Base-by-base conservation (phyloP, 345 rosid species). In the Hypericum androsaemum region DNA sequence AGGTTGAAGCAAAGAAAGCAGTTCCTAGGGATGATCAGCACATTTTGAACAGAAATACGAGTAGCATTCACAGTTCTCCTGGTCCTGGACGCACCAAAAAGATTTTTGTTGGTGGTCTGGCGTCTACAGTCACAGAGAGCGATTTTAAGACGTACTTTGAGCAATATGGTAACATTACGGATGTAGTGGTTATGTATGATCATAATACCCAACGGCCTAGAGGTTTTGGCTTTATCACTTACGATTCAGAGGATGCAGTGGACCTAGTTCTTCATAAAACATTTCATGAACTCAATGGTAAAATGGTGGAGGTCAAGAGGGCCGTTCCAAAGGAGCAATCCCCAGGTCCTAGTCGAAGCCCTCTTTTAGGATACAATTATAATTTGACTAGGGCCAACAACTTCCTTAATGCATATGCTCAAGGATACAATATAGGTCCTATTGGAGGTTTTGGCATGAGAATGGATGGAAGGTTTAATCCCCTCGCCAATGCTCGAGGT, bases 1-100 rank as follows among this genome's bases (percentile, higher is more conserved):
- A 87, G 97, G 97, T 89, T 22, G 97, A 89, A 70, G 97, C 97
- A 41, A 89, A 89, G 80, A 89, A 84, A 73, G 96, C 96, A 42
- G 94, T 88, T 37, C 94, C 89, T 35, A 61, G 96, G 52, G 96
- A 88, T 61, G 96, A 84, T 72, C 94, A 84, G 50, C 81, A 84
- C 61, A 77, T 80, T 64, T 63, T 80, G 38, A 80, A 66, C 47
- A 77, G 90, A 48, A 76, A 50, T 55, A 64, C 70, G 12, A 59
- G 73, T 57, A 79, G 70, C 53, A 75, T 73, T 54, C 82, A 80
- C 54, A 75, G 79, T 45, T 88, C 80, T 66, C 84, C 89, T 2
- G 66, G 79, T 55, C 75, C 64, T 37, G 77, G 74, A 10, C 80
- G 82, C 61, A 80, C 90, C 39, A 82, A 80, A 71, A 89, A 86